These are phyloP conservation scores for Linum lewisii DNA, from an alignment of 345 rosid genomes.

Conservation along the genomic window DNA sequence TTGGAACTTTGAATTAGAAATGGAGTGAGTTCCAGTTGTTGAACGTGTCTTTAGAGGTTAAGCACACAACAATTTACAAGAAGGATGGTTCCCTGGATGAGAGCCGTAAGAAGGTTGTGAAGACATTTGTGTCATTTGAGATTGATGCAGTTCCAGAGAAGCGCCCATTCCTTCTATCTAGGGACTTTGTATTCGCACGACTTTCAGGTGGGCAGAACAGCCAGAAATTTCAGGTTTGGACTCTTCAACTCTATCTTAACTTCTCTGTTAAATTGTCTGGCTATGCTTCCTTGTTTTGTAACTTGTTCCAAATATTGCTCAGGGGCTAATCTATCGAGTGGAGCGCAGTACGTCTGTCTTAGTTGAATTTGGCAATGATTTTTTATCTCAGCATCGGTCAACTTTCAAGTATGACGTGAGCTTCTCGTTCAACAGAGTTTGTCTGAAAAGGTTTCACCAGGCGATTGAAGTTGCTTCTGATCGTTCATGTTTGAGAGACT, in stretches of 20 bases:
- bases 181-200: constrained; percentile 31
- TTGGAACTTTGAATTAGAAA: constrained; percentile 22
- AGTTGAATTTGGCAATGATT: constrained; percentile 30
- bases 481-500: constrained; percentile 15
- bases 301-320: background rate
- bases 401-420: constrained; percentile 24
- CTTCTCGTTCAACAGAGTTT: constrained; percentile 38
- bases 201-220: constrained; percentile 13
- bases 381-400: constrained; percentile 22
- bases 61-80: constrained; percentile 13
- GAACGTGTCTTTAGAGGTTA: constrained; percentile 20
- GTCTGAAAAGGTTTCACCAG: constrained; percentile 31
- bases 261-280: no score
- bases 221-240: constrained; percentile 22
- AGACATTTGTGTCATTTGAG: constrained; percentile 21
- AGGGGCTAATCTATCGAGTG: constrained; percentile 31
- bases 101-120: constrained; percentile 9
- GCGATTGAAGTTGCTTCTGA: constrained; percentile 27
- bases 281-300: background rate
- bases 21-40: constrained; percentile 21
- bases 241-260: background rate
- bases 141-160: constrained; percentile 13
- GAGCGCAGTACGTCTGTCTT: constrained; percentile 15
- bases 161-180: constrained; percentile 31
- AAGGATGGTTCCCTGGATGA: background rate